Evolutionary conservation across 139 green algal genomes (phyloP).

Genomic region (Picochlorum sp.): DNA sequence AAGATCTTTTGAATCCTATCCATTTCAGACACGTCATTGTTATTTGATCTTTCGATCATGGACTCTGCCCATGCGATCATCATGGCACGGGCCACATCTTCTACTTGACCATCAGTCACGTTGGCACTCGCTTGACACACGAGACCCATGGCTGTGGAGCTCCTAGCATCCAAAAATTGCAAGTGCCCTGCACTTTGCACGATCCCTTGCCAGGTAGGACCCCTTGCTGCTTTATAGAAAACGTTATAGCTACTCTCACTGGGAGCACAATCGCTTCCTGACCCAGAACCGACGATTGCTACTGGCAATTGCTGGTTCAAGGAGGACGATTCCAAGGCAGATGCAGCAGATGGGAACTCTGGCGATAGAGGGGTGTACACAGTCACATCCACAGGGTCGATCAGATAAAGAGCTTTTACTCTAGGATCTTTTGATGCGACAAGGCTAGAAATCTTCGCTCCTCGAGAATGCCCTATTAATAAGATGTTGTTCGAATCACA

Average conservation of each 20-base stretch:
- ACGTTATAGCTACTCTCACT: constrained; percentile 38
- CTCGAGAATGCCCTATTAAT: constrained; percentile 50
- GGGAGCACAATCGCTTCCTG: constrained; percentile 61
- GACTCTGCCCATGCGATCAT: constrained; percentile 70
- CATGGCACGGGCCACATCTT: constrained; percentile 31
- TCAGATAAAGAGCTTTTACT: constrained; percentile 55
- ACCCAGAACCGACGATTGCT: constrained; percentile 44
- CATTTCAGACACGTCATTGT: not conserved
- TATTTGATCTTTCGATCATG: constrained; percentile 4
- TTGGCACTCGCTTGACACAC: constrained; percentile 37
- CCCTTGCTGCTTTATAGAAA: constrained; percentile 46
- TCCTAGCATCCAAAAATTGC: constrained; percentile 51
- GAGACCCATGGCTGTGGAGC: constrained; percentile 31
- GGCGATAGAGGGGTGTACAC: constrained; percentile 26
- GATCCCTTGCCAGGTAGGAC: constrained; percentile 42
- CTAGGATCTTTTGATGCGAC: constrained; percentile 47
- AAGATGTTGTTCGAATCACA: constrained; percentile 32
- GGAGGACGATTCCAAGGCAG: no score
- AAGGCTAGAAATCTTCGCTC: constrained; percentile 72
- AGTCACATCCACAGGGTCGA: constrained; percentile 88
- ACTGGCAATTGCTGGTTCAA: constrained; percentile 32
- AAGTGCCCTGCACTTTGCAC: constrained; percentile 56
- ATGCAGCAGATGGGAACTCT: constrained; percentile 54
- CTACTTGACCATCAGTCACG: constrained; percentile 26
- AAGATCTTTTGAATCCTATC: no score